Evolutionary conservation across 2,329 filamentous ascomycete species (phyloP).

Genomic region (Aspergillus transmontanensis): DNA sequence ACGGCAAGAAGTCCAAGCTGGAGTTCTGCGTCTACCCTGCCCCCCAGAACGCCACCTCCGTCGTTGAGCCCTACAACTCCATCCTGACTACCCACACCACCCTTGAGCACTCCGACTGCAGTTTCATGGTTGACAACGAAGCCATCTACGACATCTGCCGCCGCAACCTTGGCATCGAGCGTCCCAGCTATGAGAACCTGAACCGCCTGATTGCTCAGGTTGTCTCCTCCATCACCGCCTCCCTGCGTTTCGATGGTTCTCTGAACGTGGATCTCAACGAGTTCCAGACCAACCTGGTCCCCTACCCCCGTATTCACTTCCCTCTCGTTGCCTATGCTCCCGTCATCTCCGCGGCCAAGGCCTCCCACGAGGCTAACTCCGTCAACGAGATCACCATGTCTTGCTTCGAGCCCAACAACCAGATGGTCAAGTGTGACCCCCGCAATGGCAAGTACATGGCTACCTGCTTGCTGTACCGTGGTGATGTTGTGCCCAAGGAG

Average conservation of each 20-base stretch:
- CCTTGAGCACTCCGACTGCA: conserved; percentile 98
- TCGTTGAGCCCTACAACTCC: conserved; percentile 99
- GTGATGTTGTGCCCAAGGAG: conserved; percentile 96
- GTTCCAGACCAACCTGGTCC: conserved; percentile 99
- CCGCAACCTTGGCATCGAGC: conserved; percentile 94
- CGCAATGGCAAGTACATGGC: conserved; percentile 99
- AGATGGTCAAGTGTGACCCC: conserved; percentile 99
- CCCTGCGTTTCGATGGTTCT: conserved; percentile 96
- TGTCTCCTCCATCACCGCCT: conserved; percentile 97
- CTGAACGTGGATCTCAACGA: conserved; percentile 99
- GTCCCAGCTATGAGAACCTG: conserved; percentile 97
- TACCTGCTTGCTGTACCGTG: conserved; percentile 95
- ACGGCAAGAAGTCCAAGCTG: conserved; percentile 99
- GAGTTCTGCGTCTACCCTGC: conserved; percentile 99
- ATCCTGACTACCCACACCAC: conserved; percentile 99
- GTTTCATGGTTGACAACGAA: conserved; percentile 99
- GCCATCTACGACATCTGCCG: conserved; percentile 99
- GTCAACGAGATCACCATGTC: conserved; percentile 98
- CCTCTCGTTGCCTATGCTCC: conserved; percentile 95
- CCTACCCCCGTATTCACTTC: conserved; percentile 99
- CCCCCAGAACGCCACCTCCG: conserved; percentile 93
- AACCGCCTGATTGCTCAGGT: conserved; percentile 99
- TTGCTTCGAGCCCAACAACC: conserved; percentile 99
- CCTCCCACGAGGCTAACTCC: conserved; percentile 95
- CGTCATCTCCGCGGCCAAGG: conserved; percentile 92